Evolutionary conservation across 768 basidiomycete genomes (phyloP), one percentile per base, ranked within the genome.

Genomic region (Cystobasidiopsis lactophilus): DNA sequence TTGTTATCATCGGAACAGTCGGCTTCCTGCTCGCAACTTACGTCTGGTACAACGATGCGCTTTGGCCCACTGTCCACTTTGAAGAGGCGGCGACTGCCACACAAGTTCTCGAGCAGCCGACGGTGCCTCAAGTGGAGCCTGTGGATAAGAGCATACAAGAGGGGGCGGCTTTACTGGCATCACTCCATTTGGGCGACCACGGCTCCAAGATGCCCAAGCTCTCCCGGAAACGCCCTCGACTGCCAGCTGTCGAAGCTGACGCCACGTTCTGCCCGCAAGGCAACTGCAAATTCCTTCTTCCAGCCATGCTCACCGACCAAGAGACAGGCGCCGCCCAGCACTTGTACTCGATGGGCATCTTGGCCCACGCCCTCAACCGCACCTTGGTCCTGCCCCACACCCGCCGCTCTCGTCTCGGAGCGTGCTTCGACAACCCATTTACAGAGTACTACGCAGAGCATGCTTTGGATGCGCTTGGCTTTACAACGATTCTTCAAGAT

Each of bases 361-460:
- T 78, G 19, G 73, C 77, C 0, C 62, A 63, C 48, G 62, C 57
- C 5, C 69, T 77, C 26, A 71, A 74, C 58, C 71, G 76, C 5
- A 77, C 72, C 3, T 67, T 78, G 31, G 74, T 78, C 26, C 68
- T 79, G 3, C 77, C 77, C 2, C 74, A 75, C 53, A 75, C 77
- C 3, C 73, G 73, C 5, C 72, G 73, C 53, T 73, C 73, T 41
- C 71, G 74, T 35, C 68, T 78, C 30, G 72, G 74, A 0, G 62
- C 67, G 2, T 79, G 77, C 65, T 71, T 68, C 56, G 63, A 66
- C 47, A 71, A 69, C 69, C 64, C 67, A 1, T 74, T 77, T 55
- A 65, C 64, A 2, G 65, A 66, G 5, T 78, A 77, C 64, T 78
- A 77, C 56, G 31, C 53, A 10, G 27, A 55, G 23, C 1, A 18